Base-by-base conservation (phyloP, 2,329 filamentous ascomycete species). In the Sarocladium strictum region DNA sequence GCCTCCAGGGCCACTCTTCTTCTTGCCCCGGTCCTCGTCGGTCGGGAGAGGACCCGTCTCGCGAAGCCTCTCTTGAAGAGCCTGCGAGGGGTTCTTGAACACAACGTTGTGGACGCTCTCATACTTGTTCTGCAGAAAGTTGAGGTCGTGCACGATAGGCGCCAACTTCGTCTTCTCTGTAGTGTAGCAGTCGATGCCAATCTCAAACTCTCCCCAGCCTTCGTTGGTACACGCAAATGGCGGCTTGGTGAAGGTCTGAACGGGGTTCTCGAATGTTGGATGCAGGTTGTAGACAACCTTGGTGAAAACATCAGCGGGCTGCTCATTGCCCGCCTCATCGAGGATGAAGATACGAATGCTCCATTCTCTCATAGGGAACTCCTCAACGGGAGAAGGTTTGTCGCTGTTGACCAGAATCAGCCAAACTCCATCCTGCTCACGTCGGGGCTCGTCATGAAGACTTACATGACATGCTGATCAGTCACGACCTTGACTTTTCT, bases 131-230 rank as follows among this genome's bases (percentile, higher is more conserved):
- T 85, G 80, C 62, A 83, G 80, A 71, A 99, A 99, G 78, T 97
- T 97, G 58, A 99, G 80, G 67, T 99, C 94, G 71, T 99, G 94
- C 52, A 78, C 74, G 60, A 99, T 78, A 57, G 68, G 69, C 14
- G 81, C 78, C 65, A 90, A 83, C 65, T 96, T 93, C 56, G 86
- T 87, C 77, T 97, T 97, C 72, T 94, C 90, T 27, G 87, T 85
- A 41, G 87, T 89, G 66, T 85, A 87, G 62, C 95, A 80, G 58
- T 89, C 84, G 65, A 97, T 94, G 49, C 78, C 79, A 85, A 99
- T 93, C 68, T 97, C 94, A 69, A 99, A 99, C 74, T 97, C 94
- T 65, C 94, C 94, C 94, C 94, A 99, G 62, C 94, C 94, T 73
- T 97, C 89, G 72, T 99, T 96, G 59, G 84, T 78, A 71, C 96